A percentile compares a stretch with the other conserved stretches of the same genome.
These are phyloP conservation scores for Colletotrichum musicola DNA, from an alignment of 2,329 filamentous ascomycete species.

Conservation along the genomic window DNA sequence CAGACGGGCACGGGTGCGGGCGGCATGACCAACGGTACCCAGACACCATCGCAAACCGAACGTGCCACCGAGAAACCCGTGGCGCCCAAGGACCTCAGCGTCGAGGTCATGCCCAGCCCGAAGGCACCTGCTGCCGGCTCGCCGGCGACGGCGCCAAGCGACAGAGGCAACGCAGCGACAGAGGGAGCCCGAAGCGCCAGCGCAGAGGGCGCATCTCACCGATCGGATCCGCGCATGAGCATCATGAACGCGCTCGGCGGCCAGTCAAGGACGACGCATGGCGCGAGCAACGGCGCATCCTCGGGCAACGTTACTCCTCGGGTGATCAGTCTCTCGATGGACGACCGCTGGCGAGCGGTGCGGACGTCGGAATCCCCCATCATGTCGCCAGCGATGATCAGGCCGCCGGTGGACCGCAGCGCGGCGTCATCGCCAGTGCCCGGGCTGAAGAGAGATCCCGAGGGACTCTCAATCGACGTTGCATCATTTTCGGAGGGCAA, in stretches of 20 bases:
- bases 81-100: background rate
- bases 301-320: constrained; percentile 27
- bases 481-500: constrained; percentile 26
- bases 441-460: constrained; percentile 7
- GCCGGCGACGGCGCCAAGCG: constrained; percentile 8
- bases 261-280: background rate
- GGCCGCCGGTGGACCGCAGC: constrained; percentile 18
- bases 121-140: background rate
- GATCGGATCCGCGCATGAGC: constrained; percentile 33
- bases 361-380: constrained; percentile 33
- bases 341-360: constrained; percentile 35
- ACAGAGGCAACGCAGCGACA: background rate
- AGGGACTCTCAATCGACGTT: constrained; percentile 23
- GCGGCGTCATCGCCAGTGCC: constrained; percentile 23
- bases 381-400: constrained; percentile 1
- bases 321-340: constrained; percentile 16
- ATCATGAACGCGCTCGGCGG: constrained; percentile 29
- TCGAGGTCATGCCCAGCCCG: background rate
- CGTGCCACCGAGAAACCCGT: background rate
- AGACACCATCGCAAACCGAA: background rate
- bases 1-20: background rate
- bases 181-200: constrained; percentile 7
- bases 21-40: background rate
- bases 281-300: constrained; percentile 2
- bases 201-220: constrained; percentile 19